Evolutionary conservation across 73 alveolate genomes (phyloP).

Genomic region (Tetrahymena thermophila): DNA sequence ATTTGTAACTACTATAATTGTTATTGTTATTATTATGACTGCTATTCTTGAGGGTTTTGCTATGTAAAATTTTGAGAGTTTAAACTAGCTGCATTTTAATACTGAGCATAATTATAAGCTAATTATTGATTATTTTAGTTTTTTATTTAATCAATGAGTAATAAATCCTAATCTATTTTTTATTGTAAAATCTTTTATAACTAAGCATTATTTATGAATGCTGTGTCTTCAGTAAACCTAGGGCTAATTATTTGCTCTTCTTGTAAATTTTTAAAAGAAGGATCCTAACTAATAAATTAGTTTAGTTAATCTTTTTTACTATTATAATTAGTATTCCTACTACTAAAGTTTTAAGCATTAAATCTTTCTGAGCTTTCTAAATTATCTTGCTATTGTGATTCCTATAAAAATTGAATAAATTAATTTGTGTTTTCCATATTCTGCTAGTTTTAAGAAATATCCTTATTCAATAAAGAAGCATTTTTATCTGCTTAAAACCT

Average conservation of each 20-base stretch:
- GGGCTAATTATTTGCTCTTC: background rate
- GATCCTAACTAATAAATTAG: background rate
- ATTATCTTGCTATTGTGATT: background rate
- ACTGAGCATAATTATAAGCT: background rate
- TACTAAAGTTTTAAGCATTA: background rate
- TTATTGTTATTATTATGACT: background rate
- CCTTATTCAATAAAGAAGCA: background rate
- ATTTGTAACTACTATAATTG: background rate
- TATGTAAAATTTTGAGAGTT: background rate
- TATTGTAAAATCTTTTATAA: background rate
- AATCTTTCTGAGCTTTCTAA: background rate
- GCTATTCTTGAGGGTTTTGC: background rate
- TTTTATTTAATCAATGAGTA: background rate
- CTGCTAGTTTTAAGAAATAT: background rate
- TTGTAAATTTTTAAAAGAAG: background rate
- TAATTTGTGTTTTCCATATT: background rate
- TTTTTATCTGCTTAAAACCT: background rate
- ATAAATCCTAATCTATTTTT: background rate
- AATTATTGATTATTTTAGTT: background rate
- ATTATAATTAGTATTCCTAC: background rate
- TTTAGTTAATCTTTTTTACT: background rate
- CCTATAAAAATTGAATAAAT: too few species aligned
- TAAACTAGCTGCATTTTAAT: background rate
- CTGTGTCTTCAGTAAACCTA: background rate
- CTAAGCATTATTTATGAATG: background rate